These are phyloP conservation scores for Cymbidium sinense DNA, from an alignment of 106 monocot genomes.

Conservation along the genomic window DNA sequence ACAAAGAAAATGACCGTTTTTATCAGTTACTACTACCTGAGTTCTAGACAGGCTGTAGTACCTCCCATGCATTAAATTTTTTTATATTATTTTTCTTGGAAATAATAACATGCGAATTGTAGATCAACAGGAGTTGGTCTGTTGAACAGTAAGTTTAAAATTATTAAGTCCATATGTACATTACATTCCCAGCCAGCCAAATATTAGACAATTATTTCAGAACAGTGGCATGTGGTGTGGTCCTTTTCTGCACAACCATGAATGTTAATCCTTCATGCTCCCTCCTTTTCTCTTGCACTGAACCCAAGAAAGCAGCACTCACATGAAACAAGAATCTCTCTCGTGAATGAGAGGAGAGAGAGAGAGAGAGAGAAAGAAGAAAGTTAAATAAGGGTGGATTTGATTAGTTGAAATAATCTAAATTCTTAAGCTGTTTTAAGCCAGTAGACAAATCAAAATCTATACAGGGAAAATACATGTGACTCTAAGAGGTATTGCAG, in stretches of 20 bases:
- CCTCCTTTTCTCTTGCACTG: conserved; percentile 5
- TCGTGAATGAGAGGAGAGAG: neutral
- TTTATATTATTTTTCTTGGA: no score
- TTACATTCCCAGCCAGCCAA: neutral
- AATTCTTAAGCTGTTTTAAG: neutral
- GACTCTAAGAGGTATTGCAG: neutral
- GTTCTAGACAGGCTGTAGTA: no score
- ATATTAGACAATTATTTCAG: neutral
- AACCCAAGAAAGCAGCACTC: conserved; percentile 6
- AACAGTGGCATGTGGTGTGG: conserved; percentile 2
- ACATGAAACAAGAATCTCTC: conserved; percentile 8
- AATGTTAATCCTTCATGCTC: conserved; percentile 1
- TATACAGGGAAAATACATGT: neutral
- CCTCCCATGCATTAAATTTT: no score
- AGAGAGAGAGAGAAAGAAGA: neutral
- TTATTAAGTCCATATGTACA: neutral
- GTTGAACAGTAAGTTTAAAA: neutral
- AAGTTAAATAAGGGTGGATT: neutral
- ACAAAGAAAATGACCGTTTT: no score
- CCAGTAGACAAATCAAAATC: neutral
- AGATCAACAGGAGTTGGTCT: neutral
- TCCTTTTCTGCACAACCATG: conserved; percentile 1
- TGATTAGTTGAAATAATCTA: neutral
- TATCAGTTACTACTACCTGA: no score
- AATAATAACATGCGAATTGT: neutral